Evolutionary conservation across 495 filamentous ascomycete species (phyloP).

Genomic region (Trypethelium eluteriae): DNA sequence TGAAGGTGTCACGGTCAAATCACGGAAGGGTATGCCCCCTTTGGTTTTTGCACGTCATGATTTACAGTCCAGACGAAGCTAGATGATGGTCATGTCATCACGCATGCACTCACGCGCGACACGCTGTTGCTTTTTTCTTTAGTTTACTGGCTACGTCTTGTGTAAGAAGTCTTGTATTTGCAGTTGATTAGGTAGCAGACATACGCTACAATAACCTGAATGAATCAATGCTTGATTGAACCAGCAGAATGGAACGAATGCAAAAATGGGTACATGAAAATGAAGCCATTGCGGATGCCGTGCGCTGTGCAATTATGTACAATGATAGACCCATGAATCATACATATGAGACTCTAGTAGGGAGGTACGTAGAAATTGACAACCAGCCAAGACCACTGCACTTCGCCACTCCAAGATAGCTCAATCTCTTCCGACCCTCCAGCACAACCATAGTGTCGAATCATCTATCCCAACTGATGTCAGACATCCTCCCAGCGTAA

Average conservation of each 20-base stretch:
- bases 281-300: neutral
- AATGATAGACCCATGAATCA: neutral
- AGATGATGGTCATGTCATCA: neutral
- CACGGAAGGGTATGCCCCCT: neutral
- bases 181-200: neutral
- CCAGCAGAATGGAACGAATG: neutral
- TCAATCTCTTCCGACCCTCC: neutral
- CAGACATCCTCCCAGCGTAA: neutral
- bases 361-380: no score
- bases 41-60: neutral
- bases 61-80: neutral
- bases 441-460: neutral
- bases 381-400: no score
- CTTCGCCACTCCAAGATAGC: no score
- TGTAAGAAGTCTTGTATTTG: constrained; percentile 3
- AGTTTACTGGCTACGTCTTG: neutral
- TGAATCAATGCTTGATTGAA: constrained; percentile 9
- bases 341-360: neutral
- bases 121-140: neutral
- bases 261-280: neutral
- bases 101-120: neutral
- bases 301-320: neutral
- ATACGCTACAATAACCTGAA: constrained; percentile 1
- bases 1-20: neutral
- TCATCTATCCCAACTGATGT: neutral